Conservation (phyloP, 176 grass and related monocot genomes). For the Avena insularis region DNA sequence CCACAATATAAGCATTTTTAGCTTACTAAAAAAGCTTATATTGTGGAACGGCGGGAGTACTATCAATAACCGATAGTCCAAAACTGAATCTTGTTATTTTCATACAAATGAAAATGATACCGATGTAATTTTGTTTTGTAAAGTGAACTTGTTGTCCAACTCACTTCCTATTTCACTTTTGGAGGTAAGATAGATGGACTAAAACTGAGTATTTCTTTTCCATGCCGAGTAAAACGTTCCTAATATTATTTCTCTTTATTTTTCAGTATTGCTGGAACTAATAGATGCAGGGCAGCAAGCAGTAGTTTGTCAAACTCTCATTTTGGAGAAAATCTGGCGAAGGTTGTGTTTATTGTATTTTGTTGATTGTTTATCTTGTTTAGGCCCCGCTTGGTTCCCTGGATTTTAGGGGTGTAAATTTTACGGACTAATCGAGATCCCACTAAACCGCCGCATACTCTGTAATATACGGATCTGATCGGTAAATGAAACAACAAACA, state of each 20-base stretch:
- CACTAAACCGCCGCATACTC: no score
- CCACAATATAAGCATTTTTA: no score
- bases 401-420: no score
- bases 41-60: no score
- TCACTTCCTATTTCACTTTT: neutral
- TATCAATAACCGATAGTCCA: no score
- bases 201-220: neutral
- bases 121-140: neutral
- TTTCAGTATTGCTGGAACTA: neutral
- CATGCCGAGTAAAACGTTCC: neutral
- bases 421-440: no score
- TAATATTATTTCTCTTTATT: neutral
- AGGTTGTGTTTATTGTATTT: neutral
- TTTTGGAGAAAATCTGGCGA: neutral
- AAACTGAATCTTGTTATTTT: neutral
- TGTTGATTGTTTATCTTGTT: neutral
- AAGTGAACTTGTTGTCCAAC: neutral
- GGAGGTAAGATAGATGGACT: neutral
- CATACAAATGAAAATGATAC: neutral
- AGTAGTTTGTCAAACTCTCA: neutral
- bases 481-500: no score
- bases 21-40: no score
- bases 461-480: no score
- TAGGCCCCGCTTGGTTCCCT: no score
- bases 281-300: neutral